Evolutionary conservation across 202 grass and related monocot species (phyloP).

Genomic region (Setaria italica): DNA sequence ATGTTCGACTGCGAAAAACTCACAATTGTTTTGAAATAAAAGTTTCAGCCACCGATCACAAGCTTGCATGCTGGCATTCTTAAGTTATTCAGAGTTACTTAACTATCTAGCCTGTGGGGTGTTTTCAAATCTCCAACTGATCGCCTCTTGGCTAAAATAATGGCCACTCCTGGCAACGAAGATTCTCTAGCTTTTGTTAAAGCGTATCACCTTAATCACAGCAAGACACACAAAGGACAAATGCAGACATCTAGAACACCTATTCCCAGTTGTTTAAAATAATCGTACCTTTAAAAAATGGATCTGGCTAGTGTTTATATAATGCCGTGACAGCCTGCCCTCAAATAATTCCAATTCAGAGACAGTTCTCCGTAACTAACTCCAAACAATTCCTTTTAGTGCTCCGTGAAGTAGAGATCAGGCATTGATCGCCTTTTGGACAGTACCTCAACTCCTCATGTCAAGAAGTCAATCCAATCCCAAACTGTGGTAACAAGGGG

Average conservation of each 20-base stretch:
- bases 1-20: neutral
- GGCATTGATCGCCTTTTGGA: constrained; percentile 41
- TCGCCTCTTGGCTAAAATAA: constrained; percentile 48
- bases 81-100: constrained; percentile 18
- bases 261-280: constrained; percentile 43
- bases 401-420: constrained; percentile 41
- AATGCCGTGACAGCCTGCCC: constrained; percentile 50
- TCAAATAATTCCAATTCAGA: constrained; percentile 61
- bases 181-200: constrained; percentile 55
- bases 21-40: constrained; percentile 27
- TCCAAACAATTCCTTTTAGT: constrained; percentile 53
- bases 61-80: constrained; percentile 21
- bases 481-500: constrained; percentile 41
- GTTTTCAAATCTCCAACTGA: constrained; percentile 43
- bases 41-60: neutral
- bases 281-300: constrained; percentile 27
- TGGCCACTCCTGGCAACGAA: constrained; percentile 36
- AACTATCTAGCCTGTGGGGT: neutral
- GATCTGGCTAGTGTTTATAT: constrained; percentile 43
- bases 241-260: constrained; percentile 45
- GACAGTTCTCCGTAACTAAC: constrained; percentile 52
- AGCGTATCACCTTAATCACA: constrained; percentile 48
- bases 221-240: constrained; percentile 47
- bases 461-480: constrained; percentile 58
- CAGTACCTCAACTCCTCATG: constrained; percentile 10